Base-by-base conservation (phyloP, 2,329 filamentous ascomycete species). In the Fusarium pseudocircinatum region DNA sequence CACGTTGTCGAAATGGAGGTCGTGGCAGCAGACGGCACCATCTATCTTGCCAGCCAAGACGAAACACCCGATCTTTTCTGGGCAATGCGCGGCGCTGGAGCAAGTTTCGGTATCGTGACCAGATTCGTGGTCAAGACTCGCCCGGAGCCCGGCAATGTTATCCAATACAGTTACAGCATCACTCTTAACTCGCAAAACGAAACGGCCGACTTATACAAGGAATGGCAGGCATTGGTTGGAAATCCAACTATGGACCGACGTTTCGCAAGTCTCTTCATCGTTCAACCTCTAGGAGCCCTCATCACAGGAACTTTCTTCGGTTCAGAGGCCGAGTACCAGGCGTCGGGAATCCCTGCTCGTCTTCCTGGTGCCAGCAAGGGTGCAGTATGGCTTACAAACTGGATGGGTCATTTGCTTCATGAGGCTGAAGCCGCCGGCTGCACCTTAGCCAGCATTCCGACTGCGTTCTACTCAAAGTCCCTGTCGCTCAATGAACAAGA, bases 231-330 rank as follows among this genome's bases (percentile, higher is more conserved):
- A 2, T 81, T 92, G 18, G 82, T 89, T 42, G 79, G 84, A 2
- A 86, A 91, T 63, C 86, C 87, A 6, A 77, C 83, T 3, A 83
- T 92, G 8, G 88, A 90, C 70, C 85, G 87, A 44, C 87, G 89
- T 24, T 90, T 92, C 73, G 85, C 88, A 6, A 87, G 85, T 10
- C 84, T 89, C 59, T 87, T 92, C 60, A 83, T 89, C 39, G 81
- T 89, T 49, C 83, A 88, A 39, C 85, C 87, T 28, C 79, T 87
- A 0, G 88, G 88, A 2, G 85, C 85, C 60, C 77, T 90, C 65
- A 87, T 92, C 71, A 87, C 87, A 0, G 90, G 88, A 5, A 90
- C 87, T 0, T 92, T 89, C 74, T 92, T 90, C 75, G 90, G 90
- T 15, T 87, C 87, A 0, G 80, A 86, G 49, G 83, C 82, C 0